Evolutionary conservation across 257 asterid species (phyloP).

Genomic region (Echites panduratus): DNA sequence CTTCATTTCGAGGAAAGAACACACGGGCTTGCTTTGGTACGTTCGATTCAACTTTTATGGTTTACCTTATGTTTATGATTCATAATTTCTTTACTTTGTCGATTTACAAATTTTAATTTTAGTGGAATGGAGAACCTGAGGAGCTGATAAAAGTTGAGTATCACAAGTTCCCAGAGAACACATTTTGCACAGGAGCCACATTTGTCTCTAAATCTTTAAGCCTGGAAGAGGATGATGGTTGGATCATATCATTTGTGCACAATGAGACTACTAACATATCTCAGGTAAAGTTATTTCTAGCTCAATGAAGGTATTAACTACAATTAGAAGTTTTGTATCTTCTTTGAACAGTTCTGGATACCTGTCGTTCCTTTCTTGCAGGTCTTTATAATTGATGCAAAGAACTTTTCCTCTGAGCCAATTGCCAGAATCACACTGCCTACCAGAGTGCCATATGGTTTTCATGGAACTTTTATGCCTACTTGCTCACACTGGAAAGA

Average conservation of each 20-base stretch:
- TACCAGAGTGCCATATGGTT: constrained; percentile 63
- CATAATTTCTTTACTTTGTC: background rate
- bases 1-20: constrained; percentile 31
- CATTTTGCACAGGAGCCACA: constrained; percentile 56
- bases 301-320: background rate
- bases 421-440: constrained; percentile 42
- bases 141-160: constrained; percentile 35
- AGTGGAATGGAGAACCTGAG: constrained; percentile 13
- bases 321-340: background rate
- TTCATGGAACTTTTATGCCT: constrained; percentile 50
- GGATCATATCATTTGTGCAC: constrained; percentile 54
- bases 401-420: constrained; percentile 32
- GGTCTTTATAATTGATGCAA: constrained; percentile 55
- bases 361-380: constrained; percentile 10
- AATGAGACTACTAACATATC: constrained; percentile 39
- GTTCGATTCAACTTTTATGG: background rate
- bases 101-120: background rate
- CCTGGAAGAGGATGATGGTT: constrained; percentile 52
- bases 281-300: constrained; percentile 32
- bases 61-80: background rate
- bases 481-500: background rate
- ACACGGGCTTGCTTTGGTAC: constrained; percentile 12
- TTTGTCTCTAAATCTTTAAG: constrained; percentile 38
- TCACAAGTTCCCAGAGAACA: constrained; percentile 40
- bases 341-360: background rate